These are phyloP conservation scores for Trichothecium roseum DNA, from an alignment of 2,329 filamentous ascomycete genomes.

Conservation along the genomic window DNA sequence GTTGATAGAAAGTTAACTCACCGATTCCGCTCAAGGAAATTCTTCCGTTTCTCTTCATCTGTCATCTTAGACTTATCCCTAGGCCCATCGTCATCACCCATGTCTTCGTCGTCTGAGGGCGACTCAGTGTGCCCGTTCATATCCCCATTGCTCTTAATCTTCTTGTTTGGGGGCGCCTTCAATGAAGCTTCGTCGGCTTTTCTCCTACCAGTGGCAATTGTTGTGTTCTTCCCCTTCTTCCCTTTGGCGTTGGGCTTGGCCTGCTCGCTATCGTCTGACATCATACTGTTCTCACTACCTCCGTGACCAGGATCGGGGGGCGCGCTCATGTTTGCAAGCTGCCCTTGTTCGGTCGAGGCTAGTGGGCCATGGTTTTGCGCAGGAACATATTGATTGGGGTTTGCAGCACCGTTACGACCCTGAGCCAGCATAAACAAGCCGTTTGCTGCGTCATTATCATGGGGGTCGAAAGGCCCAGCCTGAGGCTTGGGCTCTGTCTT, in stretches of 20 bases:
- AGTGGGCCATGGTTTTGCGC: constrained; percentile 33
- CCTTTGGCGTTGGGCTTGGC: constrained; percentile 54
- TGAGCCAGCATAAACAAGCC: constrained; percentile 85
- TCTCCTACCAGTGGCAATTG: constrained; percentile 54
- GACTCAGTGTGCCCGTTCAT: constrained; percentile 15
- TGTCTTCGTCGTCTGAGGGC: constrained; percentile 41
- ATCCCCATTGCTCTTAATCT: constrained; percentile 41
- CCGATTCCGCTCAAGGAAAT: constrained; percentile 94
- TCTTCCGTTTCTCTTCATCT: constrained; percentile 96
- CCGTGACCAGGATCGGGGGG: constrained; percentile 42
- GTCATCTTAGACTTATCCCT: constrained; percentile 68
- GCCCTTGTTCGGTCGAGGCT: constrained; percentile 20
- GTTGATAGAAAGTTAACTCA: constrained; percentile 32
- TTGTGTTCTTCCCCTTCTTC: constrained; percentile 57
- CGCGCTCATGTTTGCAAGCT: constrained; percentile 20
- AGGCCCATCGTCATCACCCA: constrained; percentile 45
- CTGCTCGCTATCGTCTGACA: constrained; percentile 63
- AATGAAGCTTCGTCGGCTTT: constrained; percentile 60
- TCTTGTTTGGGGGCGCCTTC: constrained; percentile 61
- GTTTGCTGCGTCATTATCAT: constrained; percentile 93
- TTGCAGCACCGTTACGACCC: constrained; percentile 49
- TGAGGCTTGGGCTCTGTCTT: constrained; percentile 41
- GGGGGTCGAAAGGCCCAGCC: constrained; percentile 67
- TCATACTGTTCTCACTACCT: constrained; percentile 59
- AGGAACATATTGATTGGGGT: constrained; percentile 35